Evolutionary conservation across 176 grass and related monocot genomes (phyloP), one percentile per base, ranked within the genome.

Genomic region (Bothriochloa decipiens): DNA sequence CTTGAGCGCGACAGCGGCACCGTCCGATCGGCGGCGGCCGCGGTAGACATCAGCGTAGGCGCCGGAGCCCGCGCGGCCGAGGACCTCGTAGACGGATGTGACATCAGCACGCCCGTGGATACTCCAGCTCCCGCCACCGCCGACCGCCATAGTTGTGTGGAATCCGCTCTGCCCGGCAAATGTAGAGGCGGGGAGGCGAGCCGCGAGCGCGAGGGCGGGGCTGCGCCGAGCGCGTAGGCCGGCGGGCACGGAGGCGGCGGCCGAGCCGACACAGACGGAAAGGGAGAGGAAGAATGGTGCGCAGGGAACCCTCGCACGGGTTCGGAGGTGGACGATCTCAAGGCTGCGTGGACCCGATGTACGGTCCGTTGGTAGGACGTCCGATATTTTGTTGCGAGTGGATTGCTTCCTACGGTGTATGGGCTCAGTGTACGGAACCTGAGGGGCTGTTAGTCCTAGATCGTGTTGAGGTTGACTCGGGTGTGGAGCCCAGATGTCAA

Each of bases 11-110:
- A 95, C 93, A 5, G 41, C 2, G 41, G 92, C 83, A 47, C 91
- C 87, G 81, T 95, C 93, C 69, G 93, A 98, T 58, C 86, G 92
- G 68, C 96, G 96, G 70, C 91, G 91, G 68, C 83, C 93, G 32
- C 89, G 93, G 87, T 98, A 98, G 32, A 98, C 96, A 78, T 98
- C 96, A 9, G 96, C 93, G 78, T 98, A 98, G 11, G 96, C 85
- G 22, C 96, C 93, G 41, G 93, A 95, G 40, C 96, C 96, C 14
- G 94, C 91, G 40, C 83, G 85, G 28, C 89, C 85, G 65, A 98
- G 91, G 80, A 98, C 87, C 70, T 95, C 93, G 66, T 98, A 98
- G 77, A 76, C 84, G 77, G 85, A 83, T 10, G 91, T 84, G 65
- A 98, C 94, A 60, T 95, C 92, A 2, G 75, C 63, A 15, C 91